Base-by-base conservation (phyloP, 2,329 filamentous ascomycete species). In the Colletotrichum sp. region DNA sequence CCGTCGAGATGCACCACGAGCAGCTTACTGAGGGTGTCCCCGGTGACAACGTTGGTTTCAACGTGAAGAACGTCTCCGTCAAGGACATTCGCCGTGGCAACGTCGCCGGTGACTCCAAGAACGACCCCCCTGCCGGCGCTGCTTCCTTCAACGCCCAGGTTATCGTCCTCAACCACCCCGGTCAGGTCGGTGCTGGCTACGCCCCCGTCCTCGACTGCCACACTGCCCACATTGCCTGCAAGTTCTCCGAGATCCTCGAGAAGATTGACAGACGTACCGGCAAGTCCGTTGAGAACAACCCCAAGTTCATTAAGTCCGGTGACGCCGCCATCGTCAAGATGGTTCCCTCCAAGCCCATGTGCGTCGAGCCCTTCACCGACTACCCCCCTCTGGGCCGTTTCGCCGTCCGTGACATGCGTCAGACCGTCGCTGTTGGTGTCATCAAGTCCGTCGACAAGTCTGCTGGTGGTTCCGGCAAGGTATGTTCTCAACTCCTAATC, bases 41-140 rank as follows among this genome's bases (percentile, higher is more conserved):
- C 86, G 97, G 97, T 94, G 97, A 99, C 95, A 99, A 99, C 93
- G 97, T 99, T 88, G 97, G 97, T 85, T 99, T 99, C 96, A 99
- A 99, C 95, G 96, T 99, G 91, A 99, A 99, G 96, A 99, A 99
- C 97, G 97, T 99, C 85, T 98, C 97, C 89, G 97, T 99, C 91
- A 99, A 99, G 96, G 97, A 99, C 89, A 98, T 99, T 87, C 97
- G 97, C 90, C 97, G 97, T 98, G 97, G 97, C 87, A 98, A 99
- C 94, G 97, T 99, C 84, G 95, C 95, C 85, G 95, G 96, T 95
- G 97, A 99, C 95, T 96, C 95, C 93, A 99, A 99, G 96, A 97
- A 98, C 92, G 97, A 99, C 91, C 97, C 97, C 84, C 95, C 97
- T 81, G 87, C 90, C 87, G 97, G 92, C 85, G 93, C 92, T 85